Evolutionary conservation across 2,329 filamentous ascomycete species (phyloP).

Genomic region (Aureobasidium sp.): DNA sequence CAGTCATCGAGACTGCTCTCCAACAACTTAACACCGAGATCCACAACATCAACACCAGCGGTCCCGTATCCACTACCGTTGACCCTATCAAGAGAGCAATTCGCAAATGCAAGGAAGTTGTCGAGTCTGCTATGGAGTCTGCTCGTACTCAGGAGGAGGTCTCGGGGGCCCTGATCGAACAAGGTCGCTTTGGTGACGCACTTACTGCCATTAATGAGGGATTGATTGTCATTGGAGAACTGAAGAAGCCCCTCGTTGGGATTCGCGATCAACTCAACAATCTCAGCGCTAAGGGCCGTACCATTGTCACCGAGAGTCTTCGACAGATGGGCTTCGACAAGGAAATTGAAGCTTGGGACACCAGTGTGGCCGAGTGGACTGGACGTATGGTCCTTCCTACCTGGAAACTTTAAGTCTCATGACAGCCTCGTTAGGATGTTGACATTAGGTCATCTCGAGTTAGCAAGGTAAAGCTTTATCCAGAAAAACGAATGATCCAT

Average conservation of each 20-base stretch:
- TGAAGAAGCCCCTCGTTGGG: not conserved
- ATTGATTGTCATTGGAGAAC: not conserved
- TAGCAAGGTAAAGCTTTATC: not conserved
- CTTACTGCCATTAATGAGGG: not conserved
- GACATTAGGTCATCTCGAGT: not conserved
- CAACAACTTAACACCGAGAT: not conserved
- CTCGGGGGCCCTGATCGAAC: not conserved
- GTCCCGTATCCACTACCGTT: not conserved
- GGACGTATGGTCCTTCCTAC: not conserved
- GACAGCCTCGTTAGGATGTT: not conserved
- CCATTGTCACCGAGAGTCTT: not conserved
- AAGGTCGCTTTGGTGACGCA: not conserved
- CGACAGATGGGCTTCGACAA: not conserved
- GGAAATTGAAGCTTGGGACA: not conserved
- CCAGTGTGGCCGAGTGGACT: not conserved
- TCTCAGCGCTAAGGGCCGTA: not conserved
- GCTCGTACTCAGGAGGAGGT: not conserved
- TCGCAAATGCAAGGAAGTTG: not conserved
- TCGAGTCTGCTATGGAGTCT: not conserved
- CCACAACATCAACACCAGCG: not conserved
- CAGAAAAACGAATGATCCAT: no score
- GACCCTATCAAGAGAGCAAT: not conserved
- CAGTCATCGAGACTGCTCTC: not conserved
- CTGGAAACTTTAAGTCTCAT: not conserved
- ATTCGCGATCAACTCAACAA: not conserved